Base-by-base conservation (phyloP, 2,329 filamentous ascomycete species). In the Bertia moriformis region DNA sequence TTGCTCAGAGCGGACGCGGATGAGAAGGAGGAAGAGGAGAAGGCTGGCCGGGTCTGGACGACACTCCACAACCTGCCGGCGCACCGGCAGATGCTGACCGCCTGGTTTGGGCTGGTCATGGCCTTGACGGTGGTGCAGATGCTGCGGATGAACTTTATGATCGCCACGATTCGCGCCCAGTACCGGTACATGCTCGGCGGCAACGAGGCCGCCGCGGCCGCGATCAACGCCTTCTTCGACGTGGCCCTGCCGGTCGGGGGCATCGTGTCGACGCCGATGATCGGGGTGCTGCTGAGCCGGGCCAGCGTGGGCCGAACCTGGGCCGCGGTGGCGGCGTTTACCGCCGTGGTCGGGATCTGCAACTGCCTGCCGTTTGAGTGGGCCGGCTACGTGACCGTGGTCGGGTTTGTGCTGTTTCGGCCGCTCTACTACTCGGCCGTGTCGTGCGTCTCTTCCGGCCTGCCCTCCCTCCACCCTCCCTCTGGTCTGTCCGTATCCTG, bases 371-470 rank as follows among this genome's bases (percentile, higher is more conserved):
- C 77, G 0, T 59, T 68, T 38, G 61, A 70, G 18, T 73, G 70
- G 63, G 69, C 71, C 3, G 78, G 71, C 0, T 84, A 85, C 46
- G 65, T 63, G 1, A 84, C 83, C 4, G 69, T 87, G 13, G 52
- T 71, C 14, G 59, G 78, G 1, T 87, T 87, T 46, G 78, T 83
- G 14, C 53, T 85, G 20, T 81, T 84, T 45, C 71, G 83, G 0
- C 83, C 82, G 0, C 62, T 87, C 0, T 88, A 85, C 56, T 87
- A 87, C 57, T 83, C 79, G 0, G 74, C 80, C 4, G 76, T 87
- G 43, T 84, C 76, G 56, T 65, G 51, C 55, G 61, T 4, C 2
- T 4, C 18, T 15, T 5, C 14, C 13, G 12, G 15, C 7, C 13
- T 18, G 12, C 0, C 4, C 4, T 27, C 2, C 4, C 4, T 4